phyloP scores from a whole-genome alignment of 192 early-diverging fungal genomes.

The Oehlia diaphana region DNA sequence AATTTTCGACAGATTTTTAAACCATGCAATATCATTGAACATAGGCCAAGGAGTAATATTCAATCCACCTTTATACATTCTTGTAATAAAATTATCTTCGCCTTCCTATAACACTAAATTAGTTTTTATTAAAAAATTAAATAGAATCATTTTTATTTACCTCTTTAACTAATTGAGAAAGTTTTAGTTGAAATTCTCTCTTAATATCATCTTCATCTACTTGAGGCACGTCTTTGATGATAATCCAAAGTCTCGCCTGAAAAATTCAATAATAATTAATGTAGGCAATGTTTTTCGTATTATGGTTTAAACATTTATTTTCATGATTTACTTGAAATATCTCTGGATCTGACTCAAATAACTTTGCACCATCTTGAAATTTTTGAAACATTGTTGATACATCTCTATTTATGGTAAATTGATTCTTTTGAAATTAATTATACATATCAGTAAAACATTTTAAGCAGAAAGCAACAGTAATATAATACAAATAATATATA shows the following conservation, averaged over 20 bases:
- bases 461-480: background rate
- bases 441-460: background rate
- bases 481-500: background rate
- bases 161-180: background rate
- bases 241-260: constrained; percentile 26
- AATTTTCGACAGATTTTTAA: background rate
- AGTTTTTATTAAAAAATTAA: no score
- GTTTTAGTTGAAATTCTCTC: constrained; percentile 5
- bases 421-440: background rate
- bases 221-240: constrained; percentile 27
- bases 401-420: constrained; percentile 19
- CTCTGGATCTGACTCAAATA: background rate
- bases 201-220: constrained; percentile 1
- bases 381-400: background rate
- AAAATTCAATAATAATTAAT: background rate
- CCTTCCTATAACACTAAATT: constrained; percentile 6
- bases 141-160: background rate
- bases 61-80: background rate
- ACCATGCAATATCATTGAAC: constrained; percentile 14
- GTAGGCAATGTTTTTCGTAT: background rate
- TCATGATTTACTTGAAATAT: constrained; percentile 5
- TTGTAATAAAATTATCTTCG: constrained; percentile 29
- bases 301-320: background rate
- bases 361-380: constrained; percentile 2
- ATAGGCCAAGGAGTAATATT: constrained; percentile 14